Conservation (phyloP, 495 filamentous ascomycete species). For the Penicillium daleae region DNA sequence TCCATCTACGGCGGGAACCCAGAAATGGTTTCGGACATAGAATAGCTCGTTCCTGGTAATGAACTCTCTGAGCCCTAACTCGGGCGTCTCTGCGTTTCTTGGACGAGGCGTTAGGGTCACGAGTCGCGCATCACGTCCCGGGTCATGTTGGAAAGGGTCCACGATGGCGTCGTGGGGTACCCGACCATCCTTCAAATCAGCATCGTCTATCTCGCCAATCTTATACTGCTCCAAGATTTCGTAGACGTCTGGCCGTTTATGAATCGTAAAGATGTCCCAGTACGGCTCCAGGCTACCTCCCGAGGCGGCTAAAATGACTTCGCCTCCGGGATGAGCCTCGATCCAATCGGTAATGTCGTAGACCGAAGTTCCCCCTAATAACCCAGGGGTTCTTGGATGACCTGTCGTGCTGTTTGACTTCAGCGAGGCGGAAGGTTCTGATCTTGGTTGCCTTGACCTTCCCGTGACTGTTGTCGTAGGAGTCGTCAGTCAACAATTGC, state of each 20-base stretch:
- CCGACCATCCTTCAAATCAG: conserved; percentile 7
- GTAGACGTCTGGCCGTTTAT: conserved; percentile 8
- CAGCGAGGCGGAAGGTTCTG: conserved; percentile 6
- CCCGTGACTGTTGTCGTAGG: background rate
- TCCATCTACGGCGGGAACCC: conserved; percentile 6
- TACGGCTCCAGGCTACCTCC: conserved; percentile 4
- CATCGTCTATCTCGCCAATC: background rate
- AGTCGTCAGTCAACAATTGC: background rate
- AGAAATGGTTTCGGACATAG: conserved; percentile 12
- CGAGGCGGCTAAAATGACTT: conserved; percentile 5
- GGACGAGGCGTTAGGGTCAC: background rate
- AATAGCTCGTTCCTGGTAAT: conserved; percentile 5
- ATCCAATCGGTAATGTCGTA: conserved; percentile 16
- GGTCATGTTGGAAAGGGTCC: conserved; percentile 10
- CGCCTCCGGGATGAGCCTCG: conserved; percentile 3
- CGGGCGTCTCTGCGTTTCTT: conserved; percentile 10
- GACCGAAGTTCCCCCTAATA: conserved; percentile 4
- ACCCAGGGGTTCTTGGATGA: conserved; percentile 10
- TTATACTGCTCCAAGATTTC: conserved; percentile 9
- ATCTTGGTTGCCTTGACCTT: background rate
- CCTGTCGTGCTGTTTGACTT: conserved; percentile 5
- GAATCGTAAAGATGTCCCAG: conserved; percentile 15
- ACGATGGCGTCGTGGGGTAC: conserved; percentile 7
- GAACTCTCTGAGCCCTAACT: background rate
- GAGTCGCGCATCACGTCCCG: conserved; percentile 3